Percentiles rank a stretch among this genome's conserved stretches.
phyloP scores from a whole-genome alignment of 208 protist genomes.

The Blechomonas ayalai region DNA sequence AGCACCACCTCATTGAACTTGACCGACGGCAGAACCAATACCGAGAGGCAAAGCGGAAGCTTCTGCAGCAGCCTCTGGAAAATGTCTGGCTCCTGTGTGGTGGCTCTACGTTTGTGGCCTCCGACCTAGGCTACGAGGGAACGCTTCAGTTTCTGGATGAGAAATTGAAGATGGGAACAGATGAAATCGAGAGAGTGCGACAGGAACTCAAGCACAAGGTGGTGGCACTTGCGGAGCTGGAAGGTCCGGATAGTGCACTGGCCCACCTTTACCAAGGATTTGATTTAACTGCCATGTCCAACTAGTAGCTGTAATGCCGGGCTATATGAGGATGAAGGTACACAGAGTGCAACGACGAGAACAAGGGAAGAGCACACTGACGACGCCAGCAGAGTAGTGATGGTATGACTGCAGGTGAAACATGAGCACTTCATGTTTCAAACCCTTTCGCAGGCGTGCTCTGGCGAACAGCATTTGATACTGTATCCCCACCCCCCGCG shows the following conservation, averaged over 20 bases:
- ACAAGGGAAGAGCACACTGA: too few species aligned
- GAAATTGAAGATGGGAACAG: slow-evolving; percentile 41
- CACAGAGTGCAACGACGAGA: too few species aligned
- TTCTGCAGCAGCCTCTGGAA: slow-evolving; percentile 26
- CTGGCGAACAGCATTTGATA: too few species aligned
- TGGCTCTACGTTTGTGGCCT: slow-evolving; percentile 71
- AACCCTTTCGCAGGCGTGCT: too few species aligned
- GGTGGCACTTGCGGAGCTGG: slow-evolving; percentile 61
- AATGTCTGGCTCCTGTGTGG: slow-evolving; percentile 71
- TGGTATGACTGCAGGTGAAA: too few species aligned
- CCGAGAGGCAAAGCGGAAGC: slow-evolving; percentile 53
- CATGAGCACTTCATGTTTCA: too few species aligned
- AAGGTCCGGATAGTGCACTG: slow-evolving; percentile 69
- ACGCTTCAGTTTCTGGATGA: slow-evolving; percentile 58
- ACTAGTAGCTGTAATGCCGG: too few species aligned
- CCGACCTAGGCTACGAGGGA: slow-evolving; percentile 37
- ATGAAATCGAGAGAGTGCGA: slow-evolving; percentile 50
- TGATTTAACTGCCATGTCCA: too few species aligned
- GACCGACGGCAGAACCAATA: slow-evolving; percentile 78
- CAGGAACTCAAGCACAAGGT: slow-evolving; percentile 73
- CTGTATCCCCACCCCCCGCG: too few species aligned
- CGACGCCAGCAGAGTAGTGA: neutral
- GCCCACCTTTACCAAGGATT: slow-evolving; percentile 65
- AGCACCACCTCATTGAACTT: slow-evolving; percentile 59
- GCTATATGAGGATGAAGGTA: too few species aligned